Percentiles rank a stretch among this genome's conserved stretches.
Conservation (phyloP, 805 yeast genomes). For the Ascoidea rubescens region DNA sequence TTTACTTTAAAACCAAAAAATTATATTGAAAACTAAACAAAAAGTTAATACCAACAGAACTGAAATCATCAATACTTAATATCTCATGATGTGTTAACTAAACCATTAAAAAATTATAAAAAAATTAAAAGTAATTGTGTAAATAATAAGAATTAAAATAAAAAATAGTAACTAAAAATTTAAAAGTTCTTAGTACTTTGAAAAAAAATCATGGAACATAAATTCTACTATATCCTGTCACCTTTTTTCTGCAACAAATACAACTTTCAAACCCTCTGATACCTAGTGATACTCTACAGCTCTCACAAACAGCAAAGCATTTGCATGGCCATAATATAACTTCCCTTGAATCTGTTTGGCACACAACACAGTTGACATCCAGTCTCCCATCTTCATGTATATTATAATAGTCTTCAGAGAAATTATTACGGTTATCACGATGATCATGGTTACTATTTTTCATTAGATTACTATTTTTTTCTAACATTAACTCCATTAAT, state of each 20-base stretch:
- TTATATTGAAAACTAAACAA: too few relatives aligned
- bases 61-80: too few relatives aligned
- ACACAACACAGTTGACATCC: constrained; percentile 56
- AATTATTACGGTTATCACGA: background rate
- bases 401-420: constrained; percentile 2
- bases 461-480: constrained; percentile 13
- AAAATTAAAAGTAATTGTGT: too few relatives aligned
- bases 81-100: too few relatives aligned
- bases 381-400: constrained; percentile 14
- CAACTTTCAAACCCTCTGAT: constrained; percentile 64
- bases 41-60: too few relatives aligned
- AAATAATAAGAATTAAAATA: too few relatives aligned
- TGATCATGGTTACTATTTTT: constrained; percentile 8
- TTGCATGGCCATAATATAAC: constrained; percentile 88
- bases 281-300: constrained; percentile 63
- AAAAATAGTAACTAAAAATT: too few relatives aligned
- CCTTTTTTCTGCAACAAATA: constrained; percentile 70
- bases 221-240: constrained; percentile 37
- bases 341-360: constrained; percentile 61
- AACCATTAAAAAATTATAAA: too few relatives aligned
- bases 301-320: constrained; percentile 80
- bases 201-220: constrained; percentile 14
- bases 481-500: constrained; percentile 3
- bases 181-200: too few relatives aligned
- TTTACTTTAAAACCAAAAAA: too few relatives aligned